These are phyloP conservation scores for Sarocladiaceae sp. DNA, from an alignment of 2,329 filamentous ascomycete genomes.

Conservation along the genomic window DNA sequence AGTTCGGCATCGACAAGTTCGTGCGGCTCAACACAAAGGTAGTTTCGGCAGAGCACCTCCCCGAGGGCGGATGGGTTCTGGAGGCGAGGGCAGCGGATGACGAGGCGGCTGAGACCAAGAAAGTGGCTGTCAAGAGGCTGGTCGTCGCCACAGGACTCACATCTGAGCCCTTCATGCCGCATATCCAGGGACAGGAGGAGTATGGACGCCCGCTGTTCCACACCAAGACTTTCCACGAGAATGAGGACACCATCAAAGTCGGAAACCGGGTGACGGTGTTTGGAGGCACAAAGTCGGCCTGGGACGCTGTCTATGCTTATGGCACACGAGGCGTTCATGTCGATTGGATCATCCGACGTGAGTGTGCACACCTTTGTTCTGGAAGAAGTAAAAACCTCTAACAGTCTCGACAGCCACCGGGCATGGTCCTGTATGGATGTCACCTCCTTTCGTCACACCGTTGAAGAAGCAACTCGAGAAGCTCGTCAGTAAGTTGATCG, in stretches of 20 bases:
- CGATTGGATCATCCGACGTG: conserved; percentile 53
- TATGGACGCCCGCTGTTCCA: conserved; percentile 46
- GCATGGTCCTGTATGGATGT: conserved; percentile 53
- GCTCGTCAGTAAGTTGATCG: conserved; percentile 42
- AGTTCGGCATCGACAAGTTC: conserved; percentile 33
- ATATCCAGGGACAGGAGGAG: conserved; percentile 36
- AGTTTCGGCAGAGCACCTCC: conserved; percentile 34
- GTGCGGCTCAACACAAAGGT: conserved; percentile 35
- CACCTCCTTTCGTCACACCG: conserved; percentile 57
- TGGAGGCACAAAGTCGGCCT: conserved; percentile 59
- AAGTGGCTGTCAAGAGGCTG: conserved; percentile 37
- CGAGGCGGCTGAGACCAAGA: conserved; percentile 12
- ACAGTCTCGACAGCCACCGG: conserved; percentile 32
- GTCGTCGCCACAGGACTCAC: conserved; percentile 51
- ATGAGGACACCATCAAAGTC: conserved; percentile 32
- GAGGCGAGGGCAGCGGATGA: conserved; percentile 18
- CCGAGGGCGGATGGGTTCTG: conserved; percentile 36
- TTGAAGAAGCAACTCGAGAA: conserved; percentile 64
- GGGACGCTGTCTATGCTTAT: conserved; percentile 58
- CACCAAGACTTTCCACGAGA: conserved; percentile 35
- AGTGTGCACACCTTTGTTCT: conserved; percentile 1
- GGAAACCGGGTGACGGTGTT: conserved; percentile 47
- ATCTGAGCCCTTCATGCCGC: conserved; percentile 39
- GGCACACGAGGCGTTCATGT: conserved; percentile 49
- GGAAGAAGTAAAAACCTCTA: too few relatives aligned